Base-by-base conservation (phyloP, 2,329 filamentous ascomycete species). In the Sclerotinia nivalis region DNA sequence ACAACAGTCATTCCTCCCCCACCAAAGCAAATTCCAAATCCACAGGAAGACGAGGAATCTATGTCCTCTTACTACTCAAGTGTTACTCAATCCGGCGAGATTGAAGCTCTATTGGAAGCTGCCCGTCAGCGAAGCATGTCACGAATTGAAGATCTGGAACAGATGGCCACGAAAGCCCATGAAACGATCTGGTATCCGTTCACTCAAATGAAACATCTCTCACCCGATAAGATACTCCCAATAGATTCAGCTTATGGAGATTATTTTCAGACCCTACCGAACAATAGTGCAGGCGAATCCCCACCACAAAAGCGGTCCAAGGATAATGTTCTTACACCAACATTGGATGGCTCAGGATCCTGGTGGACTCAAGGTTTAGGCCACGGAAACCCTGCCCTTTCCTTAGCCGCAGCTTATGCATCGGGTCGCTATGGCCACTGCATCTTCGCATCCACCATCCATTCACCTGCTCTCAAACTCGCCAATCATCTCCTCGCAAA, bases 331-430 rank as follows among this genome's bases (percentile, higher is more conserved):
- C 80, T 93, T 0, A 84, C 84, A 59, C 85, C 91, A 0, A 89
- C 91, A 0, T 93, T 96, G 69, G 93, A 96, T 74, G 93, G 90
- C 2, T 96, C 92, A 0, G 92, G 92, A 0, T 95, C 92, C 0
- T 96, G 93, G 93, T 96, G 93, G 93, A 96, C 93, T 0, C 93
- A 96, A 79, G 93, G 93, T 2, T 84, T 96, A 0, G 93, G 93
- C 1, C 93, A 96, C 73, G 91, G 89, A 8, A 93, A 92, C 74
- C 87, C 92, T 0, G 81, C 84, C 0, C 83, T 96, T 0, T 87
- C 91, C 0, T 85, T 96, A 1, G 88, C 91, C 0, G 92, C 92
- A 2, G 91, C 93, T 0, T 90, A 96, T 76, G 92, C 93, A 0
- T 91, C 93, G 1, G 92, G 93, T 10, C 86, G 92, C 40, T 96